A percentile compares a stretch with the other conserved stretches of the same genome.
Conservation (phyloP, 768 basidiomycete genomes). For the Boletus insuetus region DNA sequence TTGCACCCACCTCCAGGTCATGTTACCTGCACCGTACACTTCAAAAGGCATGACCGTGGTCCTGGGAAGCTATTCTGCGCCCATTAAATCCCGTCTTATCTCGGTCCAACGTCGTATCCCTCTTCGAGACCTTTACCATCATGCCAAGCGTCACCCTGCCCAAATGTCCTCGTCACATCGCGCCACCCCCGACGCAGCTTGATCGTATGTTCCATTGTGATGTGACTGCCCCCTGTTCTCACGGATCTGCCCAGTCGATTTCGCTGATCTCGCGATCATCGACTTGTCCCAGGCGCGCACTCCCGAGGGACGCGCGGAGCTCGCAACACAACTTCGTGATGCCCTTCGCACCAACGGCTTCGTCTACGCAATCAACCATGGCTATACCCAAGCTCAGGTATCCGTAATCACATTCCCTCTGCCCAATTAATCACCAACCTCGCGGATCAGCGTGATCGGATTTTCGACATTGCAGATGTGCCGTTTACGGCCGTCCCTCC, state of each 20-base stretch:
- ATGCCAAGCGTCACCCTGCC: slow-evolving; percentile 35
- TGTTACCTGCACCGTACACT: neutral
- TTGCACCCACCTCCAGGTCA: neutral
- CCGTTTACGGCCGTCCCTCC: slow-evolving; percentile 41
- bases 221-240: neutral
- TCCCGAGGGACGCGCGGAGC: slow-evolving; percentile 38
- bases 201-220: slow-evolving; percentile 27
- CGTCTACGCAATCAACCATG: slow-evolving; percentile 39
- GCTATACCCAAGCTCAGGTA: slow-evolving; percentile 39
- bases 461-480: slow-evolving; percentile 48
- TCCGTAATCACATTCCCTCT: neutral
- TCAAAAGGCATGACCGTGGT: neutral
- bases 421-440: slow-evolving; percentile 10
- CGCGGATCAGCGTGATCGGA: slow-evolving; percentile 38
- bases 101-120: no score
- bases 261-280: slow-evolving; percentile 51
- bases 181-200: slow-evolving; percentile 32
- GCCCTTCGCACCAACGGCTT: slow-evolving; percentile 45
- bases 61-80: neutral
- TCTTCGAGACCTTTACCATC: neutral
- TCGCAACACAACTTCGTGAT: slow-evolving; percentile 42
- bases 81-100: no score
- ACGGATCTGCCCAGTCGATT: slow-evolving; percentile 39
- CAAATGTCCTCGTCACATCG: slow-evolving; percentile 34
- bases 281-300: slow-evolving; percentile 45